These are phyloP conservation scores for Epichloe festucae DNA, from an alignment of 2,329 filamentous ascomycete species.

Conservation along the genomic window DNA sequence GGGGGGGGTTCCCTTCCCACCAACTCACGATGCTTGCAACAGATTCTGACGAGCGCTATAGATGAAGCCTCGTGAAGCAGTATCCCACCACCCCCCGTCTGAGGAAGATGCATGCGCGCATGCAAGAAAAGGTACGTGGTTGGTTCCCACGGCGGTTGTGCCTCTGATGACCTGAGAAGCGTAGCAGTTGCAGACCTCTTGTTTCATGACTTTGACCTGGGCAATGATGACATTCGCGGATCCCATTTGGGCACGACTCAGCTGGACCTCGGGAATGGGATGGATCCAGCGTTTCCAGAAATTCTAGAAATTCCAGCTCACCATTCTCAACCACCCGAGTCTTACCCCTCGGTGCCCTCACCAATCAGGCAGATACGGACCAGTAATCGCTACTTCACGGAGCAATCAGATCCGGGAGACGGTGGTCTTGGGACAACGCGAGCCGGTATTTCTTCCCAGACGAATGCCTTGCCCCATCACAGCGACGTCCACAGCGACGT, in stretches of 20 bases:
- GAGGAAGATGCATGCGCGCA: not conserved
- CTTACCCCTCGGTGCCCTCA: not conserved
- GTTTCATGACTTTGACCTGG: conserved; percentile 3
- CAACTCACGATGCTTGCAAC: not conserved
- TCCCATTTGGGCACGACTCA: not conserved
- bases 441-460: not conserved
- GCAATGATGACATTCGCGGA: not conserved
- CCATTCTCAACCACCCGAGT: not conserved
- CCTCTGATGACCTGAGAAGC: not conserved
- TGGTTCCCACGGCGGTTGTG: not conserved
- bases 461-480: not conserved
- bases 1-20: too few species aligned
- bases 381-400: not conserved
- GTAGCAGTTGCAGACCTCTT: conserved; percentile 2
- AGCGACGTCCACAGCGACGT: not conserved
- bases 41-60: not conserved
- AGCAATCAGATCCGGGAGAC: not conserved
- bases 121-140: not conserved
- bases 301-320: too few species aligned
- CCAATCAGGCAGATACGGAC: not conserved
- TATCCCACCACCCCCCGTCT: not conserved
- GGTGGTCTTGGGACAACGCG: not conserved
- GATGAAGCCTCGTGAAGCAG: conserved; percentile 2
- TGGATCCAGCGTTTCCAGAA: not conserved
- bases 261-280: not conserved